These are phyloP conservation scores for Carpinus fangiana DNA, from an alignment of 306 rosid genomes.

Conservation along the genomic window DNA sequence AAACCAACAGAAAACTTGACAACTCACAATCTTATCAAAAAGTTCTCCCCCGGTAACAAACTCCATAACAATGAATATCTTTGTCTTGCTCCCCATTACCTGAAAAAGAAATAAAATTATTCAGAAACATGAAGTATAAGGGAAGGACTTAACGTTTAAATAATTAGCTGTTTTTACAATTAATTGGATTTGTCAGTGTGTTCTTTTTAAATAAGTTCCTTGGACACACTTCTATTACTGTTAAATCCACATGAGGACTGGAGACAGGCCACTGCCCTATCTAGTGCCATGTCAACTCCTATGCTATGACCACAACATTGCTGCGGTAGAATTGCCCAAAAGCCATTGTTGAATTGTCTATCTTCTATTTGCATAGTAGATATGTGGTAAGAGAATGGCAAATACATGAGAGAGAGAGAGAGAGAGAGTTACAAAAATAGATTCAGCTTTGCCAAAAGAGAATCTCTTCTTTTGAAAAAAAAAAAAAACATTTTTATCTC, in stretches of 20 bases:
- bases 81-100: slow-evolving; percentile 96
- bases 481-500: neutral
- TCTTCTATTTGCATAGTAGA: neutral
- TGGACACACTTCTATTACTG: neutral
- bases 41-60: slow-evolving; percentile 98
- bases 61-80: slow-evolving; percentile 92
- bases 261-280: neutral
- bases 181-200: slow-evolving; percentile 5
- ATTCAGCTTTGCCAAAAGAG: neutral
- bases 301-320: neutral
- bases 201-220: slow-evolving; percentile 5
- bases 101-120: slow-evolving; percentile 36
- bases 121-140: slow-evolving; percentile 6
- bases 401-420: neutral
- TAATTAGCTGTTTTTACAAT: slow-evolving; percentile 2
- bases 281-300: neutral
- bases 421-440: neutral
- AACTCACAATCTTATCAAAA: slow-evolving; percentile 95
- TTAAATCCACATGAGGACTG: neutral
- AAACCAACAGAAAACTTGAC: slow-evolving; percentile 10
- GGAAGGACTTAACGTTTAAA: slow-evolving; percentile 11
- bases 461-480: neutral
- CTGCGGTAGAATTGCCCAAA: neutral
- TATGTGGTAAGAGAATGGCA: neutral
- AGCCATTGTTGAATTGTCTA: neutral